A percentile compares a stretch with the other conserved stretches of the same genome.
phyloP scores from a whole-genome alignment of 139 green algal species.

The Pedinophyceae sp. region DNA sequence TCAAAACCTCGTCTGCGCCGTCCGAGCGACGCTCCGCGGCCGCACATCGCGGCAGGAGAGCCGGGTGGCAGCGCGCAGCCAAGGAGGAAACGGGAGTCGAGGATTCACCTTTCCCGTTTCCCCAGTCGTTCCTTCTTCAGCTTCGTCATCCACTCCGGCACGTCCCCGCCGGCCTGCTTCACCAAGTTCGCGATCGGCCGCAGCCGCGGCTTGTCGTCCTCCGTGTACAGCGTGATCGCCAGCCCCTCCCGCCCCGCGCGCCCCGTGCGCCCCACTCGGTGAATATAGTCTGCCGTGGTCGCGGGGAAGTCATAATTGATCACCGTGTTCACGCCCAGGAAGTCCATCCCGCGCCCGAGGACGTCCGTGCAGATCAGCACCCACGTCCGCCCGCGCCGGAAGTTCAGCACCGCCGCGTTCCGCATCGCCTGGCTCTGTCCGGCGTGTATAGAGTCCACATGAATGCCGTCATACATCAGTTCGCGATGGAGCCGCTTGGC shows the following conservation, averaged over 20 bases:
- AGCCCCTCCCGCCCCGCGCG: slow-evolving; percentile 33
- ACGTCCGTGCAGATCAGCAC: slow-evolving; percentile 91
- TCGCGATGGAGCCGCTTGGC: slow-evolving; percentile 56
- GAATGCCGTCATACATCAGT: slow-evolving; percentile 69
- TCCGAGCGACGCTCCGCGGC: too few relatives aligned
- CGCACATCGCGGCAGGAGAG: too few relatives aligned
- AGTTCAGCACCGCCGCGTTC: slow-evolving; percentile 51
- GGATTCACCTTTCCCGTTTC: too few relatives aligned
- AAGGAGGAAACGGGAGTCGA: too few relatives aligned
- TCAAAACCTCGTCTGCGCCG: too few relatives aligned
- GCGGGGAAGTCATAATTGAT: slow-evolving; percentile 92
- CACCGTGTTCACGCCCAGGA: slow-evolving; percentile 78
- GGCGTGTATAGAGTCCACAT: slow-evolving; percentile 64
- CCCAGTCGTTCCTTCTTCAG: slow-evolving; percentile 28
- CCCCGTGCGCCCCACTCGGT: slow-evolving; percentile 71
- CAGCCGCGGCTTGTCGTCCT: slow-evolving; percentile 50
- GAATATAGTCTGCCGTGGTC: slow-evolving; percentile 75
- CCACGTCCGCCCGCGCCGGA: slow-evolving; percentile 58
- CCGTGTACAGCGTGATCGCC: slow-evolving; percentile 73
- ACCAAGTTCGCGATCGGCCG: slow-evolving; percentile 58
- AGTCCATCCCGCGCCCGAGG: slow-evolving; percentile 77
- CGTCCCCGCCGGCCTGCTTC: slow-evolving; percentile 32
- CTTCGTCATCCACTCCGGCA: slow-evolving; percentile 59
- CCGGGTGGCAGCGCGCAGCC: too few relatives aligned
- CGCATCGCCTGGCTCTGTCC: slow-evolving; percentile 44